Percentiles rank a stretch among this genome's conserved stretches.
These are phyloP conservation scores for Auriscalpium orientale DNA, from an alignment of 768 basidiomycete species.

Conservation along the genomic window DNA sequence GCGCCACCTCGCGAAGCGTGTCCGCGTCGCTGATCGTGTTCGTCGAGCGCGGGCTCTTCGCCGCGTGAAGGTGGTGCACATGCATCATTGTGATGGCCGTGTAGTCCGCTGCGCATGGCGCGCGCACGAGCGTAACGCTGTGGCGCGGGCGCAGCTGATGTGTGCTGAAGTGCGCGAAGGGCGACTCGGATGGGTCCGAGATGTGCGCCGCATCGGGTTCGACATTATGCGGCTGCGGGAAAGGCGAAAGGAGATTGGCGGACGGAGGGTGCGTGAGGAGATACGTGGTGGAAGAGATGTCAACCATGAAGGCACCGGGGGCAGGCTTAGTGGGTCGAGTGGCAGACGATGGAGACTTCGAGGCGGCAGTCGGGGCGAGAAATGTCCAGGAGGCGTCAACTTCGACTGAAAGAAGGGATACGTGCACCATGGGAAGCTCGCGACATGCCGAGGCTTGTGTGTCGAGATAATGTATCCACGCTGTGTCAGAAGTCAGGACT, in stretches of 20 bases:
- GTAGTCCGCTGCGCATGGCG: conserved; percentile 39
- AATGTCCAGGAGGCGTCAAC: conserved; percentile 54
- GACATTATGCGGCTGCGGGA: conserved; percentile 12
- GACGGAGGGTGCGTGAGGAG: conserved; percentile 3
- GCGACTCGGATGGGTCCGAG: conserved; percentile 24
- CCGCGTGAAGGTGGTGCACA: conserved; percentile 51
- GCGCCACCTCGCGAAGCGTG: conserved; percentile 47
- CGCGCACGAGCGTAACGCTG: conserved; percentile 51
- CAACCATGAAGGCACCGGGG: conserved; percentile 30
- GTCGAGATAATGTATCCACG: conserved; percentile 54
- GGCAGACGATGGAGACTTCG: conserved; percentile 19
- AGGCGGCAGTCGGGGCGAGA: conserved; percentile 25
- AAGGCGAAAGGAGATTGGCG: background rate
- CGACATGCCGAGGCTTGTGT: conserved; percentile 29
- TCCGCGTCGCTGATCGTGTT: conserved; percentile 25
- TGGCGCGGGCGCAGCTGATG: conserved; percentile 38
- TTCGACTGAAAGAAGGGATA: conserved; percentile 55
- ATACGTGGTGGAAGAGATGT: conserved; percentile 29
- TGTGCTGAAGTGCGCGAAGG: conserved; percentile 30
- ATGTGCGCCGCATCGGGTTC: conserved; percentile 24
- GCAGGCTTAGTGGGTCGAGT: conserved; percentile 25
- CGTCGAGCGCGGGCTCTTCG: conserved; percentile 35
- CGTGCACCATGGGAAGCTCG: conserved; percentile 47
- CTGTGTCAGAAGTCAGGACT: conserved; percentile 31
- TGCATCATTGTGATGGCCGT: conserved; percentile 45